These are phyloP conservation scores for Lathyrus tuberosus DNA, from an alignment of 306 rosid species.

Conservation along the genomic window DNA sequence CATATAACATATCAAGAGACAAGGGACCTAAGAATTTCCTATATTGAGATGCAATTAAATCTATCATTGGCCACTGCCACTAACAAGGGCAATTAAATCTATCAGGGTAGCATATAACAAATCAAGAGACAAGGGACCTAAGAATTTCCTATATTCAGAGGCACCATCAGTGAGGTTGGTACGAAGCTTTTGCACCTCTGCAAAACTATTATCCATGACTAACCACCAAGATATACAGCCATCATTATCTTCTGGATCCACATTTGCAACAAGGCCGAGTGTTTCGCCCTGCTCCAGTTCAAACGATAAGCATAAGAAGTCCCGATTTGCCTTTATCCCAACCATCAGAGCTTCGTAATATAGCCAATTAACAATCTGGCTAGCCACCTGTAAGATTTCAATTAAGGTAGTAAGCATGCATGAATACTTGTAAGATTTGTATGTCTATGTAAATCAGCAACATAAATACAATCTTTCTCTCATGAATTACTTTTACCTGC, in stretches of 20 bases:
- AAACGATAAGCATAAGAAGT: conserved; percentile 74
- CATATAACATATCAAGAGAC: conserved; percentile 74
- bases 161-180: conserved; percentile 54
- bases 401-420: conserved; percentile 30
- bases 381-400: conserved; percentile 68
- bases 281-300: conserved; percentile 89
- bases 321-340: conserved; percentile 76
- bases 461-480: conserved; percentile 6
- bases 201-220: conserved; percentile 70
- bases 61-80: conserved; percentile 53
- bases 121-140: conserved; percentile 83
- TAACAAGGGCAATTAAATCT: conserved; percentile 81
- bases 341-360: conserved; percentile 78
- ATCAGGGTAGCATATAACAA: conserved; percentile 76
- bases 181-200: conserved; percentile 69
- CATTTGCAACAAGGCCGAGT: conserved; percentile 74
- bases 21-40: conserved; percentile 76
- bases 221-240: conserved; percentile 95
- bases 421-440: neutral
- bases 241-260: conserved; percentile 75
- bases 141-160: conserved; percentile 70
- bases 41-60: conserved; percentile 53
- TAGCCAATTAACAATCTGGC: conserved; percentile 88
- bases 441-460: neutral
- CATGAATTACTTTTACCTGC: conserved; percentile 60